These are phyloP conservation scores for Cladosporium sp. DNA, from an alignment of 2,329 filamentous ascomycete species.

Conservation along the genomic window DNA sequence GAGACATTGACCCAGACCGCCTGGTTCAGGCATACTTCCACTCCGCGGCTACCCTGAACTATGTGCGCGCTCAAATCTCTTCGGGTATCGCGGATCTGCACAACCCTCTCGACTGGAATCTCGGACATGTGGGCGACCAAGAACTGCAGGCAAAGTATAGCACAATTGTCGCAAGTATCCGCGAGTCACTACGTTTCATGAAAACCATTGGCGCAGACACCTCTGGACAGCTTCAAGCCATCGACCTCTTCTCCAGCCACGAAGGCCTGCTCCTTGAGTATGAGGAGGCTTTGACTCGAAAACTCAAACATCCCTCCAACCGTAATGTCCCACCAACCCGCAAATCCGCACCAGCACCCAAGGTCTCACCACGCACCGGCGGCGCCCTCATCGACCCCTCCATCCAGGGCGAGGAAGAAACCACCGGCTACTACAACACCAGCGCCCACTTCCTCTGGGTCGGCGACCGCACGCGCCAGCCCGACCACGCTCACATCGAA, in stretches of 20 bases:
- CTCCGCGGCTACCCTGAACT: constrained; percentile 92
- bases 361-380: constrained; percentile 21
- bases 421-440: constrained; percentile 81
- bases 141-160: constrained; percentile 82
- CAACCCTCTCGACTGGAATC: constrained; percentile 87
- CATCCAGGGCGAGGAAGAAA: constrained; percentile 17
- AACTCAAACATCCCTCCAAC: constrained; percentile 61
- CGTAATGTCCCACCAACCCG: constrained; percentile 26
- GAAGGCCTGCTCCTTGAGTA: constrained; percentile 94
- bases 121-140: constrained; percentile 85
- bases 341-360: constrained; percentile 13
- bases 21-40: constrained; percentile 93
- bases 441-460: constrained; percentile 98
- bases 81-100: constrained; percentile 93
- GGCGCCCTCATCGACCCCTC: constrained; percentile 18
- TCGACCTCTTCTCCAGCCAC: constrained; percentile 93
- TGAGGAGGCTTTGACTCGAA: constrained; percentile 79
- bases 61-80: constrained; percentile 75
- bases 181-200: constrained; percentile 91
- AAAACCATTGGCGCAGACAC: constrained; percentile 87
- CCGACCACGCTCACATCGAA: constrained; percentile 91
- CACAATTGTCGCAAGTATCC: constrained; percentile 77
- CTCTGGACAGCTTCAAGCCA: constrained; percentile 77
- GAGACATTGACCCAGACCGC: constrained; percentile 75
- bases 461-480: constrained; percentile 89